Conservation (phyloP, 176 grass and related monocot genomes). For the Triticum urartu region DNA sequence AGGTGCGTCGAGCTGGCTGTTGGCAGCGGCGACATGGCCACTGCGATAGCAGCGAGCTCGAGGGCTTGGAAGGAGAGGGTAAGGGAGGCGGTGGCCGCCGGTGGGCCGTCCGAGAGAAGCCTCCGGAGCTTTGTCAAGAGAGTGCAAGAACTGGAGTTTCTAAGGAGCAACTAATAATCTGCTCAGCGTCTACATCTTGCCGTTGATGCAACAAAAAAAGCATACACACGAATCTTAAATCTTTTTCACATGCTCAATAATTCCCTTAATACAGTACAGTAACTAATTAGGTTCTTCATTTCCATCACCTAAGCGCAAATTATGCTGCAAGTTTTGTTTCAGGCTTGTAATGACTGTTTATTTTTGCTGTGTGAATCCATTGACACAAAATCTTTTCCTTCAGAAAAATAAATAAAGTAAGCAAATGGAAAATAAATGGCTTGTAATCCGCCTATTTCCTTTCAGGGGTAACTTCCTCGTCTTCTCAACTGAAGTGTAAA, state of each 20-base stretch:
- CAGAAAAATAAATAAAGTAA: too few relatives aligned
- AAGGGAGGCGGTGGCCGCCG: not conserved
- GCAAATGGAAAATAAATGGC: too few relatives aligned
- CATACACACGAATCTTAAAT: not conserved
- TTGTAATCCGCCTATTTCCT: too few relatives aligned
- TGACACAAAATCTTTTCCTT: too few relatives aligned
- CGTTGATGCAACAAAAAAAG: not conserved
- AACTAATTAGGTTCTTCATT: too few relatives aligned
- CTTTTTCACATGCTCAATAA: not conserved
- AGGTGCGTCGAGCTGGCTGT: constrained; percentile 55
- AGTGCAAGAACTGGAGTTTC: not conserved
- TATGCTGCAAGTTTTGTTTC: too few relatives aligned
- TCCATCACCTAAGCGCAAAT: too few relatives aligned
- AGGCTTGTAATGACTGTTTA: too few relatives aligned
- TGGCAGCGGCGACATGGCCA: constrained; percentile 9
- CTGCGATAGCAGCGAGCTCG: constrained; percentile 5
- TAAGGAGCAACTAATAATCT: not conserved
- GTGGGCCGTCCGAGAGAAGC: constrained; percentile 19
- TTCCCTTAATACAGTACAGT: too few relatives aligned
- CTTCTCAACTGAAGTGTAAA: too few relatives aligned
- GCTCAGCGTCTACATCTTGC: not conserved
- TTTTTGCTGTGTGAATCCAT: too few relatives aligned
- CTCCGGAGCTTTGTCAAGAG: constrained; percentile 6
- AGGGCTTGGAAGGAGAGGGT: constrained; percentile 22
- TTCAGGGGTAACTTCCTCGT: too few relatives aligned